Evolutionary conservation across 768 basidiomycete genomes (phyloP).

Genomic region (Tephrocybe sp.): DNA sequence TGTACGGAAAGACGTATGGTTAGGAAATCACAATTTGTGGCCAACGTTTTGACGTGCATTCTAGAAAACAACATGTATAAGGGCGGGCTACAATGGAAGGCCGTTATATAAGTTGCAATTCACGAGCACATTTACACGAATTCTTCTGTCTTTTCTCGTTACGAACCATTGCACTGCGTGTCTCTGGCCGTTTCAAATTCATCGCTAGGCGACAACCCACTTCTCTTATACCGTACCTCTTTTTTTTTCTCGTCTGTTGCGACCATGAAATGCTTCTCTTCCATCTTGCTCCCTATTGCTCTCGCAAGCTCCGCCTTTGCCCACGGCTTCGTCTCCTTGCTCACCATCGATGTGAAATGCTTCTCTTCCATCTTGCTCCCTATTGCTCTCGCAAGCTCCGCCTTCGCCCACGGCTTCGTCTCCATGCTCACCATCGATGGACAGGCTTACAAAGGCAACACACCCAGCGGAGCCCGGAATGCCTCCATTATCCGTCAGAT

Average conservation of each 20-base stretch:
- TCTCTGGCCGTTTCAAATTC: too few relatives aligned
- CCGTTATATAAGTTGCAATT: not conserved
- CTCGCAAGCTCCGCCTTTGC: slow-evolving; percentile 37
- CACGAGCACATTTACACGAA: slow-evolving; percentile 18
- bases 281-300: slow-evolving; percentile 32
- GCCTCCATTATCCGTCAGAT: slow-evolving; percentile 42
- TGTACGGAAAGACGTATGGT: too few relatives aligned
- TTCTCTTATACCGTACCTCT: not conserved
- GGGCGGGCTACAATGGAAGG: too few relatives aligned
- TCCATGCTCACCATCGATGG: slow-evolving; percentile 36
- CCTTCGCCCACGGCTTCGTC: slow-evolving; percentile 46
- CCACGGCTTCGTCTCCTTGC: slow-evolving; percentile 39
- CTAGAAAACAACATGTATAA: too few relatives aligned
- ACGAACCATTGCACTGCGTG: too few relatives aligned
- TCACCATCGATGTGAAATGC: slow-evolving; percentile 23
- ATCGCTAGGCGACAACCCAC: slow-evolving; percentile 19
- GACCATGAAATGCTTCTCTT: slow-evolving; percentile 21
- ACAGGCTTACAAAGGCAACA: slow-evolving; percentile 35
- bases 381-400: slow-evolving; percentile 32
- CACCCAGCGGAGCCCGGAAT: slow-evolving; percentile 23
- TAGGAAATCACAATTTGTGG: too few relatives aligned
- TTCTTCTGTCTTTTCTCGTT: not conserved
- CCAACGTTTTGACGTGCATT: too few relatives aligned
- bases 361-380: slow-evolving; percentile 28
- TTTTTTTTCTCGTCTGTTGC: not conserved